Evolutionary conservation across 2,329 filamentous ascomycete genomes (phyloP).

Genomic region (Sclerotinia minor): DNA sequence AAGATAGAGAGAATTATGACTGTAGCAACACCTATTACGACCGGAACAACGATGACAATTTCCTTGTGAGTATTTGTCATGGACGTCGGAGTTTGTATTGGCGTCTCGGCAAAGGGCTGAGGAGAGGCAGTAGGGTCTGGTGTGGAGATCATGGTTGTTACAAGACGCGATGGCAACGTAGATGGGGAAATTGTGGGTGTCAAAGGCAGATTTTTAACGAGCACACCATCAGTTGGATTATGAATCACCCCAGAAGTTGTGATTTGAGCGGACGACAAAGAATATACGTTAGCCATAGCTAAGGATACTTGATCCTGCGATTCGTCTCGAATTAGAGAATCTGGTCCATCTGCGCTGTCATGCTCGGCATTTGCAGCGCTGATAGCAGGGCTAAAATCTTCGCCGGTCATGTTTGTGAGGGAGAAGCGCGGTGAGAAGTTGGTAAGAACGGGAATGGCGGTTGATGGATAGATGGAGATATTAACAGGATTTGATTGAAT

Average conservation of each 20-base stretch:
- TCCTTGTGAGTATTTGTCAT: neutral
- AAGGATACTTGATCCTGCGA: constrained; percentile 19
- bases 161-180: neutral
- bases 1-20: neutral
- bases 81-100: neutral
- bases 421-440: constrained; percentile 25
- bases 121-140: neutral
- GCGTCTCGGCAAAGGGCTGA: neutral
- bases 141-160: neutral
- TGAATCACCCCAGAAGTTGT: constrained; percentile 12
- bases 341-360: constrained; percentile 7
- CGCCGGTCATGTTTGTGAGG: constrained; percentile 21
- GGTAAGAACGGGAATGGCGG: constrained; percentile 12
- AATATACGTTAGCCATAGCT: neutral
- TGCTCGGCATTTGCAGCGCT: constrained; percentile 12
- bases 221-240: constrained; percentile 8
- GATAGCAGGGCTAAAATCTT: constrained; percentile 15
- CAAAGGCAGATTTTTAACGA: constrained; percentile 11
- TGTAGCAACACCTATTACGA: neutral
- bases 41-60: neutral
- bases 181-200: neutral
- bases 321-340: constrained; percentile 20
- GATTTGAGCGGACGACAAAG: constrained; percentile 16
- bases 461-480: constrained; percentile 11
- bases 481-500: constrained; percentile 20